Evolutionary conservation across 2,329 filamentous ascomycete species (phyloP).

Genomic region (Fusarium haematococcum): DNA sequence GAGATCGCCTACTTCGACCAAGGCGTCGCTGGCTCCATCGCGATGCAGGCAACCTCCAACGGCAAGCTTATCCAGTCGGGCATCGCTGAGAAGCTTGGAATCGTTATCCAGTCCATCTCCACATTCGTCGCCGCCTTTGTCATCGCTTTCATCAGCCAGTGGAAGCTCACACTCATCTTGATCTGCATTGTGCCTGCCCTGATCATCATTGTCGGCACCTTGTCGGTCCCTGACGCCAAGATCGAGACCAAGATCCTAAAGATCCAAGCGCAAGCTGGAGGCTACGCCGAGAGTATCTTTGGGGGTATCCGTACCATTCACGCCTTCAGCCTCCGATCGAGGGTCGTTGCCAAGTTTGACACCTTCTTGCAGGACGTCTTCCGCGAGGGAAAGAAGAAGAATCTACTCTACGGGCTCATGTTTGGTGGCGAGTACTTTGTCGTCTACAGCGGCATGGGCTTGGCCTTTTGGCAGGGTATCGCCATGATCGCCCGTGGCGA

Average conservation of each 20-base stretch:
- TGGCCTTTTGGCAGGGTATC: constrained; percentile 58
- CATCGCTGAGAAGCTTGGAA: neutral
- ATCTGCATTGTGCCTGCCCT: constrained; percentile 41
- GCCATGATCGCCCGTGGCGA: constrained; percentile 50
- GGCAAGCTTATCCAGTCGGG: constrained; percentile 44
- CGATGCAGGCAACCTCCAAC: constrained; percentile 50
- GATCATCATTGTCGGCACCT: constrained; percentile 41
- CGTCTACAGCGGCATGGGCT: constrained; percentile 52
- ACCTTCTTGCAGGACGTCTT: constrained; percentile 49
- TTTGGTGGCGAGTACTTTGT: constrained; percentile 32
- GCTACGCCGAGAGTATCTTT: constrained; percentile 49
- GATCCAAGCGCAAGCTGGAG: constrained; percentile 44
- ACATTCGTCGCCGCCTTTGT: constrained; percentile 52
- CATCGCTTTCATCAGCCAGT: constrained; percentile 51
- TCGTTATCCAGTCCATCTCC: constrained; percentile 50
- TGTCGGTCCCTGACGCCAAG: constrained; percentile 39
- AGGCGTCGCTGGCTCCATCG: constrained; percentile 29
- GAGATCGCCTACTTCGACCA: constrained; percentile 54
- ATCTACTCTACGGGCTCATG: neutral
- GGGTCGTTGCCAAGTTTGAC: constrained; percentile 51
- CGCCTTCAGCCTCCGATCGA: constrained; percentile 53
- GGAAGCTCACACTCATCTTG: constrained; percentile 55
- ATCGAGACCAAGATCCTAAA: constrained; percentile 44
- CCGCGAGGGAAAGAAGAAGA: constrained; percentile 3
- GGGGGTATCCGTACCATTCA: constrained; percentile 52